Evolutionary conservation across 2,329 filamentous ascomycete species (phyloP).

Genomic region (Microcyclosporella mali): DNA sequence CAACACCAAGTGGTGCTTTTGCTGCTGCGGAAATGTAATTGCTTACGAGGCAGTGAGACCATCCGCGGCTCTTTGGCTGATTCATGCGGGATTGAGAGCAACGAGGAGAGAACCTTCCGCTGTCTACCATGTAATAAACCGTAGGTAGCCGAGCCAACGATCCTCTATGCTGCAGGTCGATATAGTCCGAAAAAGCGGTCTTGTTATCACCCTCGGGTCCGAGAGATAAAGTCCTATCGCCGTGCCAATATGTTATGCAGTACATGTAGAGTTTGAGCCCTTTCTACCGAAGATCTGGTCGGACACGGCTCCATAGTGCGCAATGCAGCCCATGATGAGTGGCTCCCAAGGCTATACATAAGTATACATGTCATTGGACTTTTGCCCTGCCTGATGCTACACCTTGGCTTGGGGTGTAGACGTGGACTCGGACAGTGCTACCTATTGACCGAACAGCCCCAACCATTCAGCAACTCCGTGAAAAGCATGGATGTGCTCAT

Average conservation of each 20-base stretch:
- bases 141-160: conserved; percentile 10
- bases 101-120: conserved; percentile 13
- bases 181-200: conserved; percentile 15
- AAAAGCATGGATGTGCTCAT: conserved; percentile 31
- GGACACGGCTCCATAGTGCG: conserved; percentile 28
- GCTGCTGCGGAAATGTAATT: conserved; percentile 33
- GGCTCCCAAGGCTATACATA: conserved; percentile 33
- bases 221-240: conserved; percentile 6
- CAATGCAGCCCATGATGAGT: conserved; percentile 33
- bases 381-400: conserved; percentile 9
- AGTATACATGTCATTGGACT: conserved; percentile 25
- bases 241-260: conserved; percentile 7
- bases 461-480: conserved; percentile 25
- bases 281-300: conserved; percentile 10
- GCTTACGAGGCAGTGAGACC: conserved; percentile 1
- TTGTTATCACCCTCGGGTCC: conserved; percentile 9
- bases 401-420: not conserved
- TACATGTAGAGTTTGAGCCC: conserved; percentile 13
- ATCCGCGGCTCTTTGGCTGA: conserved; percentile 11
- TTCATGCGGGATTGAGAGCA: conserved; percentile 4
- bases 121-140: conserved; percentile 9
- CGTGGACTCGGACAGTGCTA: not conserved
- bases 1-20: conserved; percentile 28
- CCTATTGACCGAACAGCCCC: conserved; percentile 25
- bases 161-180: conserved; percentile 9